Conservation (phyloP, 208 protist genomes). For the Leishmania turanica region DNA sequence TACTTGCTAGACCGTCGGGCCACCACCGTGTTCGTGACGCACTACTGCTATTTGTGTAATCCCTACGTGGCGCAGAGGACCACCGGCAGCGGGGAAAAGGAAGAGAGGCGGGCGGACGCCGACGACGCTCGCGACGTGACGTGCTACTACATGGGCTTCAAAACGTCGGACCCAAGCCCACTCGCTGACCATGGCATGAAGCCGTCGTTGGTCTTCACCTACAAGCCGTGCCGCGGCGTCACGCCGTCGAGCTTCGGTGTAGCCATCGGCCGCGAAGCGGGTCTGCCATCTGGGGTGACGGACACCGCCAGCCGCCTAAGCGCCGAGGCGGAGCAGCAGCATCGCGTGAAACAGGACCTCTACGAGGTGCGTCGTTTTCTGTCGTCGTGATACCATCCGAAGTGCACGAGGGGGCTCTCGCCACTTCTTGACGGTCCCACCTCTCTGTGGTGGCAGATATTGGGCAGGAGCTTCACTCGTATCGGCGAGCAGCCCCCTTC, state of each 20-base stretch:
- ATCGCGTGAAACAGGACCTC: slow-evolving; percentile 34
- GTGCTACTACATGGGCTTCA: slow-evolving; percentile 90
- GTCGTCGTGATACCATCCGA: neutral
- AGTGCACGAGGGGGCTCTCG: neutral
- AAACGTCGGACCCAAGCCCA: slow-evolving; percentile 4
- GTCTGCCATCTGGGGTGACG: slow-evolving; percentile 74
- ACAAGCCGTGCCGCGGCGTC: slow-evolving; percentile 79
- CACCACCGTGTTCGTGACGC: slow-evolving; percentile 95
- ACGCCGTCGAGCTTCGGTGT: slow-evolving; percentile 93
- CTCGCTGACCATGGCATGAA: slow-evolving; percentile 8
- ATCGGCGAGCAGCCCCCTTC: neutral
- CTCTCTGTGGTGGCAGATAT: neutral
- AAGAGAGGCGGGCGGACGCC: neutral
- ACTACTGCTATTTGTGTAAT: slow-evolving; percentile 91
- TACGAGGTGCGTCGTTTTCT: slow-evolving; percentile 30
- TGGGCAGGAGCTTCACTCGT: neutral
- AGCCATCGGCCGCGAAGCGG: slow-evolving; percentile 83
- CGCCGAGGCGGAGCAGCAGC: slow-evolving; percentile 46
- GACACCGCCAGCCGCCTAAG: slow-evolving; percentile 58
- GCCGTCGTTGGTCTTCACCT: slow-evolving; percentile 73
- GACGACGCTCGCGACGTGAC: slow-evolving; percentile 30
- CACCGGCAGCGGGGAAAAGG: neutral
- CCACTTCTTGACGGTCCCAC: neutral
- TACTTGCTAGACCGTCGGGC: slow-evolving; percentile 71
- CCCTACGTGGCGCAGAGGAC: slow-evolving; percentile 43